phyloP scores from a whole-genome alignment of 2,329 filamentous ascomycete genomes.

The Pseudocercospora eumusae region DNA sequence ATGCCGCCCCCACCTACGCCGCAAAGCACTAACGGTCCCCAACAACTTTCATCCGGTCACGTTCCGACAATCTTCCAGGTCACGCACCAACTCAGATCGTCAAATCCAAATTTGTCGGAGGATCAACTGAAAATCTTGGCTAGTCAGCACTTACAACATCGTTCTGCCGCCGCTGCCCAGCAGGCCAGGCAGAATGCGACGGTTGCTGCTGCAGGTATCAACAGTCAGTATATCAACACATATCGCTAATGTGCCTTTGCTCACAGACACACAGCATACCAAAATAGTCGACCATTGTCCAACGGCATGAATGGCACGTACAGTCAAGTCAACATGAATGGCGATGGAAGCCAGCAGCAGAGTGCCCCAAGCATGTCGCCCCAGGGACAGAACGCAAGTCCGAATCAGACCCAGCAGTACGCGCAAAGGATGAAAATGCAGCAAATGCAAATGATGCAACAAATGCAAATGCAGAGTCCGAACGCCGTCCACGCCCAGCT shows the following conservation, averaged over 20 bases:
- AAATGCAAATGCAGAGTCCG: conserved; percentile 33
- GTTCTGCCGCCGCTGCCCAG: conserved; percentile 33
- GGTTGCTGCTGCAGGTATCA: conserved; percentile 42
- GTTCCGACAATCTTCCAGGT: conserved; percentile 58
- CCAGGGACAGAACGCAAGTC: conserved; percentile 25
- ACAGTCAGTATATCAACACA: conserved; percentile 18
- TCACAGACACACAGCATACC: conserved; percentile 33
- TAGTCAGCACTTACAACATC: conserved; percentile 45
- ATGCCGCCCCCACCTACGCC: conserved; percentile 43
- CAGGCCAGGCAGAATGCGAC: conserved; percentile 43
- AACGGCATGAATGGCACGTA: conserved; percentile 24
- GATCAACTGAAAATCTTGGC: conserved; percentile 58
- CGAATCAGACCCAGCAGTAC: conserved; percentile 19
- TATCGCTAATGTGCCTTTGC: conserved; percentile 31
- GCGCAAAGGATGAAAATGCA: conserved; percentile 35
- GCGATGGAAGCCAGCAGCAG: conserved; percentile 19
- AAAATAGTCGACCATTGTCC: conserved; percentile 27
- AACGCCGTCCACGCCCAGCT: conserved; percentile 30
- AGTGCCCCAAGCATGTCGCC: conserved; percentile 24
- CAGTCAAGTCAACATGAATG: conserved; percentile 16
- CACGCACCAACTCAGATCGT: conserved; percentile 54
- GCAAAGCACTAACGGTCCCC: conserved; percentile 39
- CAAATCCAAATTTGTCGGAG: conserved; percentile 53
- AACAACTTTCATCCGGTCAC: conserved; percentile 55
- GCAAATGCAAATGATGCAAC: conserved; percentile 38